Evolutionary conservation across 2,329 filamentous ascomycete species (phyloP).

Genomic region (Phaeosphaeria sp.): DNA sequence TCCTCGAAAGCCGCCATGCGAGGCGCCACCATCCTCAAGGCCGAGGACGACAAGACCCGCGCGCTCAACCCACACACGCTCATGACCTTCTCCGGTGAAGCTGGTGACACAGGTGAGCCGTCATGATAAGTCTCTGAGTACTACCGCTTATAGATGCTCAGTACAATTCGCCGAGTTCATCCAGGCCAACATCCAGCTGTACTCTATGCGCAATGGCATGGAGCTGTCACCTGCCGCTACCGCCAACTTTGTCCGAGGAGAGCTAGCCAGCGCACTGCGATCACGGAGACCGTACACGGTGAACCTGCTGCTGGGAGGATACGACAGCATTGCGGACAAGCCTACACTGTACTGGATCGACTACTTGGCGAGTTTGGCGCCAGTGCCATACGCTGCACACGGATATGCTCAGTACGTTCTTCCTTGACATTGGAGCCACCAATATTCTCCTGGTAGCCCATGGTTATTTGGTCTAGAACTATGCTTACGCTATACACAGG

Average conservation of each 20-base stretch:
- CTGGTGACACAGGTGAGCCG: conserved; percentile 82
- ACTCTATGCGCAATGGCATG: conserved; percentile 96
- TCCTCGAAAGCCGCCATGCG: conserved; percentile 98
- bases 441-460: not conserved
- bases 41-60: conserved; percentile 94
- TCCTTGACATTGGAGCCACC: not conserved
- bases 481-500: conserved; percentile 51
- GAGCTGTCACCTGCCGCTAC: conserved; percentile 89
- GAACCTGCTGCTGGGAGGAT: conserved; percentile 92
- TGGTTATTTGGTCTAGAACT: not conserved
- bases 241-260: conserved; percentile 90
- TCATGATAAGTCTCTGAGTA: not conserved
- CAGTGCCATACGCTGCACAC: conserved; percentile 93
- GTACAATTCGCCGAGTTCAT: conserved; percentile 99
- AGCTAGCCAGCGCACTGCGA: conserved; percentile 88
- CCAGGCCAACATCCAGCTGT: conserved; percentile 96
- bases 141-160: conserved; percentile 48
- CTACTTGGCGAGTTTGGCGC: conserved; percentile 87
- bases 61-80: conserved; percentile 90
- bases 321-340: conserved; percentile 89
- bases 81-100: conserved; percentile 94
- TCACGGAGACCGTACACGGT: conserved; percentile 96
- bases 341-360: conserved; percentile 96
- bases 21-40: conserved; percentile 94
- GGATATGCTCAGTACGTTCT: conserved; percentile 89